Evolutionary conservation across 768 basidiomycete species (phyloP), one percentile per base, ranked within the genome.

Genomic region (Leccinum olivaceopallidum): DNA sequence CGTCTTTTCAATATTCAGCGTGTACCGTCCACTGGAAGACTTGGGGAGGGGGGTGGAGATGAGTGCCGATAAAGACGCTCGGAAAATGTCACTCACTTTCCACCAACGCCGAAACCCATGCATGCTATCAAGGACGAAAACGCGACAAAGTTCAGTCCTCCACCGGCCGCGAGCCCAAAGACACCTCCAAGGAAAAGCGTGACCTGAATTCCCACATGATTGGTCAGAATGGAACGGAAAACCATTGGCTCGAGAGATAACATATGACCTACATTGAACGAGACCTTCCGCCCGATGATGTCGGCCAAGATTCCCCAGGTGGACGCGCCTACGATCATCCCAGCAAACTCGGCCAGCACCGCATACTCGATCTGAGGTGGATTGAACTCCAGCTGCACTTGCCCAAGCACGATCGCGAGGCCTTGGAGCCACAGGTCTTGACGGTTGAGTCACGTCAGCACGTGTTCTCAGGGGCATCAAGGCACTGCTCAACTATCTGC

Each of bases 101-200:
- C 83, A 55, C 82, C 81, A 10, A 83, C 67, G 28, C 82, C 82
- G 56, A 83, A 80, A 26, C 80, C 81, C 62, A 81, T 67, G 62
- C 79, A 81, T 12, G 80, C 80, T 18, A 76, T 71, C 55, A 83
- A 67, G 22, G 80, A 75, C 26, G 77, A 80, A 63, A 83, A 80
- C 1, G 79, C 66, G 36, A 77, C 73, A 61, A 83, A 83, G 63
- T 77, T 80, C 4, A 77, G 70, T 16, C 80, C 76, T 16, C 75
- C 81, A 39, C 80, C 82, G 7, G 81, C 76, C 4, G 82, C 77
- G 54, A 81, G 77, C 8, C 83, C 84, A 65, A 85, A 85, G 3
- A 83, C 65, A 22, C 79, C 81, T 5, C 69, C 70, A 32, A 77
- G 65, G 54, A 76, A 75, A 28, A 78, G 67, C 5, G 76, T 77